Conservation (phyloP, 495 filamentous ascomycete species). For the Neurospora sublineolata region DNA sequence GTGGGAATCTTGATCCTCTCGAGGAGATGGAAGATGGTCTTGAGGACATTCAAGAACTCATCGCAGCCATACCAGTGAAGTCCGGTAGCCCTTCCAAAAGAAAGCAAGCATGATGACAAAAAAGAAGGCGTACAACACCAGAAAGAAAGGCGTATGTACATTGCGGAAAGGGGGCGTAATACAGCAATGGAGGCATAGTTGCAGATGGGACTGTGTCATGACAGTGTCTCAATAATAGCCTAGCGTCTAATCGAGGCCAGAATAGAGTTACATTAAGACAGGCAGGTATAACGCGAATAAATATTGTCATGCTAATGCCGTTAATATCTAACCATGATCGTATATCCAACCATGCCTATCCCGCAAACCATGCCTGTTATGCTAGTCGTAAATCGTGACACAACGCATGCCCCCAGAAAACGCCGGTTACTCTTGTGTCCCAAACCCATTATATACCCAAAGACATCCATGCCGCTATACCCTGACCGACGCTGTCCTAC, state of each 20-base stretch:
- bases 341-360: not conserved
- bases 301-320: not conserved
- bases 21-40: not conserved
- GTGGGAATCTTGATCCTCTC: not conserved
- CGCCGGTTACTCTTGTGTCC: not conserved
- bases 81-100: not conserved
- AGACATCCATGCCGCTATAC: not conserved
- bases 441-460: not conserved
- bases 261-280: not conserved
- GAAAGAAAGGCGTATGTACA: not conserved
- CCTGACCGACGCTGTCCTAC: not conserved
- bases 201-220: not conserved
- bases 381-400: not conserved
- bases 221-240: not conserved
- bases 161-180: not conserved
- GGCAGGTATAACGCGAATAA: not conserved
- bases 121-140: not conserved
- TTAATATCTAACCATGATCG: not conserved
- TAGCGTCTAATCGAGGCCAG: not conserved
- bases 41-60: not conserved
- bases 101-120: not conserved
- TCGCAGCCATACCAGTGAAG: not conserved
- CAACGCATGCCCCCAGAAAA: not conserved
- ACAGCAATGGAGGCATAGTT: not conserved
- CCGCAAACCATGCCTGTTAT: not conserved